Conservation (phyloP, 495 filamentous ascomycete species). For the Lophiotrema nucula region DNA sequence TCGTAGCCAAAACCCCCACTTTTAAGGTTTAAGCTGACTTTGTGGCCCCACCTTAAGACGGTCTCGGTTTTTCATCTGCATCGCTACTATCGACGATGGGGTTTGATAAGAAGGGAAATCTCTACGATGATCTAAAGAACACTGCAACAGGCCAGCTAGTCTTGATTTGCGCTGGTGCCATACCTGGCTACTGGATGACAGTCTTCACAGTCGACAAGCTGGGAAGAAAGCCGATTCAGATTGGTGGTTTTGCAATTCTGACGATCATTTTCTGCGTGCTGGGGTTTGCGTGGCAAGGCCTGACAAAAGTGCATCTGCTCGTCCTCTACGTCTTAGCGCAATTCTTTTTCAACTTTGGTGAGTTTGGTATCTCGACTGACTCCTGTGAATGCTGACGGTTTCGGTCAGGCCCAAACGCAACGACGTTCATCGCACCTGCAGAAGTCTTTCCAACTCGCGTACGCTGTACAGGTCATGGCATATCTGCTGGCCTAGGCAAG, state of each 20-base stretch:
- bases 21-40: too few species aligned
- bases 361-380: background rate
- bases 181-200: conserved; percentile 44
- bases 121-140: conserved; percentile 37
- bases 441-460: conserved; percentile 64
- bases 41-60: too few species aligned
- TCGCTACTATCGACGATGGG: conserved; percentile 62
- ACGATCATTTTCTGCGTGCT: conserved; percentile 40
- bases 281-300: conserved; percentile 37
- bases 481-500: conserved; percentile 57
- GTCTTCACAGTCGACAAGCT: conserved; percentile 39
- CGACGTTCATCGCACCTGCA: conserved; percentile 51
- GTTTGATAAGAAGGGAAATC: conserved; percentile 54
- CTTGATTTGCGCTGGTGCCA: conserved; percentile 41
- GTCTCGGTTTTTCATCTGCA: conserved; percentile 69
- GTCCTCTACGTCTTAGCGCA: conserved; percentile 79
- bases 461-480: conserved; percentile 56
- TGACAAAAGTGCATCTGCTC: conserved; percentile 50
- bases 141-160: conserved; percentile 40
- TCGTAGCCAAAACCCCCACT: too few species aligned
- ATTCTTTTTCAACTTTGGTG: conserved; percentile 83
- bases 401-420: conserved; percentile 46
- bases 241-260: conserved; percentile 38
- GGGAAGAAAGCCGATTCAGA: conserved; percentile 40
- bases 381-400: too few species aligned